phyloP scores from a whole-genome alignment of 2,329 filamentous ascomycete genomes.

The Penicillium crustosum region DNA sequence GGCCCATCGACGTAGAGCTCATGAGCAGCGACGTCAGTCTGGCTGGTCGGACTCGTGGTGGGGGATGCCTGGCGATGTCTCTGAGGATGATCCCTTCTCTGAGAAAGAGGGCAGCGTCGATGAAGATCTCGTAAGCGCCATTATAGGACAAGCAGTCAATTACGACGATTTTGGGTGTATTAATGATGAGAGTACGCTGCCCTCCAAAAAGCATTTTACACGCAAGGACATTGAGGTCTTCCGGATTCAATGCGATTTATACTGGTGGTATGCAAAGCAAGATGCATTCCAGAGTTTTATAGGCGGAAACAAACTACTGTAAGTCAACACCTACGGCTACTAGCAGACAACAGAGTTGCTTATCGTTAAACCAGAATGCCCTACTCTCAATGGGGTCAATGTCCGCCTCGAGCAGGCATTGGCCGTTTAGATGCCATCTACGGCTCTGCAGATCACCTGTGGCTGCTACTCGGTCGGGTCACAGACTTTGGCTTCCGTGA shows the following conservation, averaged over 20 bases:
- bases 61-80: slow-evolving; percentile 31
- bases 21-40: slow-evolving; percentile 32
- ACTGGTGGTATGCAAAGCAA: slow-evolving; percentile 96
- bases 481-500: slow-evolving; percentile 77
- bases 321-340: slow-evolving; percentile 44
- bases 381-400: slow-evolving; percentile 79
- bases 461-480: slow-evolving; percentile 77
- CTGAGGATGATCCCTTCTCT: slow-evolving; percentile 45
- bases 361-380: slow-evolving; percentile 61
- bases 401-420: slow-evolving; percentile 78
- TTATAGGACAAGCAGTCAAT: slow-evolving; percentile 58
- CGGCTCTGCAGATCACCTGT: slow-evolving; percentile 83
- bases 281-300: slow-evolving; percentile 88
- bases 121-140: slow-evolving; percentile 56
- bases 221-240: slow-evolving; percentile 71
- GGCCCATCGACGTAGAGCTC: slow-evolving; percentile 57
- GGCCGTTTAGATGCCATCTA: slow-evolving; percentile 77
- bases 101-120: slow-evolving; percentile 52
- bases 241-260: slow-evolving; percentile 79
- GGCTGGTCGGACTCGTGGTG: slow-evolving; percentile 25
- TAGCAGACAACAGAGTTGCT: slow-evolving; percentile 20
- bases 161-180: slow-evolving; percentile 60
- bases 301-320: slow-evolving; percentile 83
- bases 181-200: slow-evolving; percentile 29
- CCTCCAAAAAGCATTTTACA: slow-evolving; percentile 39